A percentile compares a stretch with the other conserved stretches of the same genome.
Conservation (phyloP, 1,284 basidiomycete genomes). For the Cryptococcus deneoformans region DNA sequence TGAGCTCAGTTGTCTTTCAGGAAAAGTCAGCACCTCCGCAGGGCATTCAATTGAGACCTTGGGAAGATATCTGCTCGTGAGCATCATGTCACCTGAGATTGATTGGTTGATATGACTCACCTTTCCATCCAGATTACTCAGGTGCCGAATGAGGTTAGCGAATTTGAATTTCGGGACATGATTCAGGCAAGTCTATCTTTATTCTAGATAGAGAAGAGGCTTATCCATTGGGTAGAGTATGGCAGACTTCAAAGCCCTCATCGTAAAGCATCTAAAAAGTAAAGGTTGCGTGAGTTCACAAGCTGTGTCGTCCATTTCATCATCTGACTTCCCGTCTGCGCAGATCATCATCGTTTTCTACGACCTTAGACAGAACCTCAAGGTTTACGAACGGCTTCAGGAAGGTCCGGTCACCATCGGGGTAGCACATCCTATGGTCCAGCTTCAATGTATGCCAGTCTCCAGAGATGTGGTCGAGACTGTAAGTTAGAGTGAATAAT, state of each 20-base stretch:
- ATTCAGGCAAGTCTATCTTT: constrained; percentile 18
- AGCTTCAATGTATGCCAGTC: constrained; percentile 26
- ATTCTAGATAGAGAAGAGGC: not conserved
- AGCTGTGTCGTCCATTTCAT: not conserved
- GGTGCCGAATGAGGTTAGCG: constrained; percentile 22
- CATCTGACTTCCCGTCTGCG: not conserved
- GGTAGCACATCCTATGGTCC: not conserved
- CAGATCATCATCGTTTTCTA: constrained; percentile 40
- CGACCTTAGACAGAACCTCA: constrained; percentile 36
- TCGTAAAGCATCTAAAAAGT: constrained; percentile 25
- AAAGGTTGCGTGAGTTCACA: constrained; percentile 27
- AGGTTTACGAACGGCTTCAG: constrained; percentile 24
- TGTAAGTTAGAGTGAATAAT: constrained; percentile 11
- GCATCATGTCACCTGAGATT: not conserved
- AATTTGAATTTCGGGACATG: constrained; percentile 17
- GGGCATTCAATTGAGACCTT: constrained; percentile 6
- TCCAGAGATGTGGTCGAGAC: constrained; percentile 16
- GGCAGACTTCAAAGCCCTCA: constrained; percentile 29
- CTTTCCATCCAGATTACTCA: constrained; percentile 19
- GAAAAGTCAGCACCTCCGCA: not conserved
- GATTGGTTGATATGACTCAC: not conserved
- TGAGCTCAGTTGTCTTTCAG: not conserved
- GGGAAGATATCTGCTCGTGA: constrained; percentile 31
- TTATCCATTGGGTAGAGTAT: constrained; percentile 14
- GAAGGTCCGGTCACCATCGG: constrained; percentile 15